Percentiles rank a stretch among this genome's conserved stretches.
Evolutionary conservation across 1,139 yeast species (phyloP).

Genomic region (Candida mesenterica): DNA sequence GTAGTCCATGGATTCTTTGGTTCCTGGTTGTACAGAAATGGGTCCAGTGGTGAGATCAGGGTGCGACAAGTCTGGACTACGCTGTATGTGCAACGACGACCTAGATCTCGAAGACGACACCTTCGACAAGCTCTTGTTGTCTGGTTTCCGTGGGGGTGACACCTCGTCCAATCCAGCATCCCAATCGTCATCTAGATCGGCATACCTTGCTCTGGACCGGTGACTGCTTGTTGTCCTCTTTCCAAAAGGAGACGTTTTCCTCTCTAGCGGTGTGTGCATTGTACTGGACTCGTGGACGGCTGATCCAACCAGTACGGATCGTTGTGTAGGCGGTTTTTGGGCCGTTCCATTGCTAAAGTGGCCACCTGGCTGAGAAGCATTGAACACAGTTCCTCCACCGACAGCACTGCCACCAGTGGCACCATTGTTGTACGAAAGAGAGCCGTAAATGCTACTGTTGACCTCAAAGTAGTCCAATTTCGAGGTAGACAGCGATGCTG

Average conservation of each 20-base stretch:
- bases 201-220: constrained; percentile 29
- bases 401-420: constrained; percentile 5
- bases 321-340: constrained; percentile 19
- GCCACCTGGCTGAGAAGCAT: constrained; percentile 9
- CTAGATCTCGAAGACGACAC: not conserved
- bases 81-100: not conserved
- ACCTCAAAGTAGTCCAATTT: constrained; percentile 26
- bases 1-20: constrained; percentile 22
- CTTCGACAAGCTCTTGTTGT: not conserved
- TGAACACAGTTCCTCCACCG: constrained; percentile 9
- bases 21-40: constrained; percentile 11
- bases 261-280: not conserved
- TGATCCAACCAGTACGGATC: constrained; percentile 23
- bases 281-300: constrained; percentile 13
- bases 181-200: constrained; percentile 89
- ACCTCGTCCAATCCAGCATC: constrained; percentile 73
- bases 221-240: constrained; percentile 10
- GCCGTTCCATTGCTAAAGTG: constrained; percentile 14
- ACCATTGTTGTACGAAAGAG: constrained; percentile 26
- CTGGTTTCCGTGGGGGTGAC: not conserved
- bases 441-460: constrained; percentile 44
- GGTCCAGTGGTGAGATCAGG: constrained; percentile 4
- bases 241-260: constrained; percentile 9
- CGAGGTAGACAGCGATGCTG: constrained; percentile 10
- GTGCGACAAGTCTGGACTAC: not conserved